Base-by-base conservation (phyloP, 805 yeast genomes). In the Schwanniomyces vanrijiae region DNA sequence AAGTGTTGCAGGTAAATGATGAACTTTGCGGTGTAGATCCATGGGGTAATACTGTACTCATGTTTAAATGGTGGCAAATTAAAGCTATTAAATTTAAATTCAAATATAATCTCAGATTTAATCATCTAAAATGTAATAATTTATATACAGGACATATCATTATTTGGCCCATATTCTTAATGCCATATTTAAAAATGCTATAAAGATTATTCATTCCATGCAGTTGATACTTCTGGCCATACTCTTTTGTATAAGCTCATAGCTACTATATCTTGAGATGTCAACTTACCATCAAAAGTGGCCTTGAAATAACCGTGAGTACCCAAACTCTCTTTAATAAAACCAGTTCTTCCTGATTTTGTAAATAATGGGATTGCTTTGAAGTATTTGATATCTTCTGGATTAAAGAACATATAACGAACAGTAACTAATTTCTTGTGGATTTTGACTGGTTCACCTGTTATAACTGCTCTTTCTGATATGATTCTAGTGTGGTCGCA, bases 231-330 rank as follows among this genome's bases (percentile, higher is more conserved):
- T 45, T 68, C 79, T 34, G 99, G 98, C 97, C 97, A 94, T 51
- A 86, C 86, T 60, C 99, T 83, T 71, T 89, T 92, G 73, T 88
- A 94, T 56, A 94, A 69, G 25, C 96, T 83, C 97, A 94, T 90
- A 19, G 90, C 97, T 42, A 94, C 83, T 11, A 88, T 84, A 68
- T 94, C 99, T 69, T 91, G 97, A 0, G 97, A 86, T 44, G 87
- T 83, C 59, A 95, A 73, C 60, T 86, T 88, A 49, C 91, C 92
- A 63, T 94, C 97, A 59, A 94, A 94, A 7, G 88, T 86, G 20
- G 97, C 96, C 72, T 94, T 94, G 81, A 86, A 91, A 74, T 92
- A 90, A 53, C 99, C 99, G 65, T 94, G 99, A 1, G 99, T 94
- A 71, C 99, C 99, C 73, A 94, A 77, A 62, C 91, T 82, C 65